Evolutionary conservation across 139 green algal species (phyloP), one percentile per base, ranked within the genome.

Genomic region (Micromonas commoda): DNA sequence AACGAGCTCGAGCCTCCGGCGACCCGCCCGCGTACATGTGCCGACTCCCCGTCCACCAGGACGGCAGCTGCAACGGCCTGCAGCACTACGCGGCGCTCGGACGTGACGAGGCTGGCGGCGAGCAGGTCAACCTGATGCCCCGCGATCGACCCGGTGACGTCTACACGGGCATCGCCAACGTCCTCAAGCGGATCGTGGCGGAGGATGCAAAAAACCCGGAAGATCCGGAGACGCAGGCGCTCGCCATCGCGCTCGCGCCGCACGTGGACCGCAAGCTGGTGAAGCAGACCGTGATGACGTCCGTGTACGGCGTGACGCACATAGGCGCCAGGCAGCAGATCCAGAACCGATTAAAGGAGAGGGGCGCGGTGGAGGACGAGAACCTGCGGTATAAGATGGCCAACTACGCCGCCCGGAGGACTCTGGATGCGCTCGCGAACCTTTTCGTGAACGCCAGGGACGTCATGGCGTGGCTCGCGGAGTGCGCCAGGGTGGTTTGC

Each of bases 271-370:
- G 95, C 31, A 98, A 98, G 88, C 86, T 99, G 33, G 94, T 99
- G 32, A 98, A 98, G 84, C 95, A 99, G 86, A 99, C 93, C n/a
- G 95, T 98, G 1, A 99, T 99, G 95, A 99, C 94, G 6, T 94
- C 88, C 29, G 94, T 99, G 71, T 99, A 99, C 61, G 95, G 95
- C 51, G 94, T 99, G 2, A 99, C 95, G 0, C 90, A 91, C 54
- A 79, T 97, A 0, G 95, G 95, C 19, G 95, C 94, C 16, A 85
- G 92, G 2, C 73, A 90, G 34, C 95, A 99, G 88, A 93, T 98
- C 26, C 66, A 73, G 32, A 87, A 79, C 71, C 86, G 93, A 13
- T 80, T 97, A 70, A 78, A 80, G 51, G 93, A 97, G 82, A 80
- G 90, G 3, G 92, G 88, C 28, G 32, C 57, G 2, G 52, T 81